These are phyloP conservation scores for Mortierella sp. DNA, from an alignment of 371 early-diverging fungal species.

Conservation along the genomic window DNA sequence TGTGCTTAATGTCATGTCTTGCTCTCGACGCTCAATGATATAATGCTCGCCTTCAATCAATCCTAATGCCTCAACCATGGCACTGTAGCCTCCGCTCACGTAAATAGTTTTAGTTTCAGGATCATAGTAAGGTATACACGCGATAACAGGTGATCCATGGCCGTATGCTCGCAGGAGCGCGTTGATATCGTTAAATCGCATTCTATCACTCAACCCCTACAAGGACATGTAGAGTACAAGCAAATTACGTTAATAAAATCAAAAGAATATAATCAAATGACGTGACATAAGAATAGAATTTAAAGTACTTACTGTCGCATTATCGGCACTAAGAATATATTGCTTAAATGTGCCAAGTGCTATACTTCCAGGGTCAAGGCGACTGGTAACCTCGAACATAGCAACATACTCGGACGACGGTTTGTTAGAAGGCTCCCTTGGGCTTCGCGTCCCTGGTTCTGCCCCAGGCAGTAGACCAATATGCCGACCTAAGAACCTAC, in stretches of 20 bases:
- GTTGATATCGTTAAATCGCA: constrained; percentile 34
- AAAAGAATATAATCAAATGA: neutral
- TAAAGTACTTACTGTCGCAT: constrained; percentile 13
- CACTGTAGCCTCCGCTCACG: constrained; percentile 29
- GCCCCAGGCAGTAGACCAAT: constrained; percentile 22
- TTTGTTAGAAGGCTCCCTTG: constrained; percentile 21
- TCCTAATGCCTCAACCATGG: constrained; percentile 23
- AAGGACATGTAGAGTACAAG: neutral
- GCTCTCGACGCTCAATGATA: constrained; percentile 43
- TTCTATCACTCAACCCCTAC: constrained; percentile 29
- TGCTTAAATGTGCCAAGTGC: constrained; percentile 9
- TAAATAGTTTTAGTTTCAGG: constrained; percentile 22
- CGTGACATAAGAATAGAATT: neutral
- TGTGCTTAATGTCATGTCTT: constrained; percentile 20
- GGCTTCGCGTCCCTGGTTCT: neutral
- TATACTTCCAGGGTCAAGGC: constrained; percentile 23
- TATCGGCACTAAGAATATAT: constrained; percentile 39
- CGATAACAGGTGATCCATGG: constrained; percentile 30
- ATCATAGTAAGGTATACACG: constrained; percentile 21
- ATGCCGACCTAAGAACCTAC: constrained; percentile 31
- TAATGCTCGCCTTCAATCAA: constrained; percentile 23
- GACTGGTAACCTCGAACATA: constrained; percentile 38
- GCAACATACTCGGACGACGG: constrained; percentile 36
- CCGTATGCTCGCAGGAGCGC: constrained; percentile 21
- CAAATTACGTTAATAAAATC: too few species aligned